A percentile compares a stretch with the other conserved stretches of the same genome.
phyloP scores from a whole-genome alignment of 1,139 yeast species.

The Geotrichum candidum region DNA sequence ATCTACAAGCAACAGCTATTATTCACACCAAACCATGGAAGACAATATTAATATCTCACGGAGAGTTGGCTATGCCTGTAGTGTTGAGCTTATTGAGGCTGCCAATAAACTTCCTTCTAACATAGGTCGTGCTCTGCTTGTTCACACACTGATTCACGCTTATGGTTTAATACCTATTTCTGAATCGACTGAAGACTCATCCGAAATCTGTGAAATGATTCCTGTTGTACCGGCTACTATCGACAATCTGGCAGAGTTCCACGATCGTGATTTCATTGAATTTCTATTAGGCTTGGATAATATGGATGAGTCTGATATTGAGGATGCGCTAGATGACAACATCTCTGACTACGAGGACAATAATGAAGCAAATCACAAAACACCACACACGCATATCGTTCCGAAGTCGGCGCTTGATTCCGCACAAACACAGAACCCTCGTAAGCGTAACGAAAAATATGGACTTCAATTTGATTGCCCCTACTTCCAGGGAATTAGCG shows the following conservation, averaged over 20 bases:
- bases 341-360: constrained; percentile 21
- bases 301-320: constrained; percentile 25
- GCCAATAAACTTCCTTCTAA: constrained; percentile 50
- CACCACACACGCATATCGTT: constrained; percentile 4
- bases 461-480: constrained; percentile 59
- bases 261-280: constrained; percentile 38
- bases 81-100: constrained; percentile 34
- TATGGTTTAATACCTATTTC: constrained; percentile 35
- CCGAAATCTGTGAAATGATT: constrained; percentile 11
- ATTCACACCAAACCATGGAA: neutral
- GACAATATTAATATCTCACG: neutral
- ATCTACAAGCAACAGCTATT: neutral
- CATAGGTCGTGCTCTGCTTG: constrained; percentile 45
- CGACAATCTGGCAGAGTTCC: constrained; percentile 37
- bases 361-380: neutral
- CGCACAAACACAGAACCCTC: neutral
- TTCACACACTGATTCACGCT: constrained; percentile 41
- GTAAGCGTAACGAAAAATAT: constrained; percentile 18
- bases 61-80: constrained; percentile 29
- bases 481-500: constrained; percentile 47
- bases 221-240: constrained; percentile 23
- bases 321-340: constrained; percentile 23
- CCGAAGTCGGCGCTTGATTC: neutral
- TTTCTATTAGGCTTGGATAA: constrained; percentile 28
- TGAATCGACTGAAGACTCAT: neutral